Percentiles rank a stretch among this genome's conserved stretches.
Conservation (phyloP, 169 alveolate genomes). For the Babesia divergens region DNA sequence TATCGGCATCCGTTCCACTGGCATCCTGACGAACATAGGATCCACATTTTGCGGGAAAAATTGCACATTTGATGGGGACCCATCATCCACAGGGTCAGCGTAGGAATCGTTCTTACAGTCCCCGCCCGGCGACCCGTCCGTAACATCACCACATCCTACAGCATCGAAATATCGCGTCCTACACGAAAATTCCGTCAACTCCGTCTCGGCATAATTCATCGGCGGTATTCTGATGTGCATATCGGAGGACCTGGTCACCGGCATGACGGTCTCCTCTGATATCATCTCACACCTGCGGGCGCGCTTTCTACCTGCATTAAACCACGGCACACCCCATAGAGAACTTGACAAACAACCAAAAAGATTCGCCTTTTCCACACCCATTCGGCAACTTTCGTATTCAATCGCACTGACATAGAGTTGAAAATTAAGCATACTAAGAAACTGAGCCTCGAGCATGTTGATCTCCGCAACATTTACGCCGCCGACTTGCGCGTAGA, state of each 20-base stretch:
- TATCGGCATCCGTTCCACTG: background rate
- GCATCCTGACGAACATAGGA: background rate
- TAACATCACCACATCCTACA: background rate
- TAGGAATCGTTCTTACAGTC: background rate
- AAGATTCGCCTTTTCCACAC: constrained; percentile 66
- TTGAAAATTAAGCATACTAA: constrained; percentile 79
- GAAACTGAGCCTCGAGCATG: constrained; percentile 84
- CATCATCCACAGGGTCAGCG: background rate
- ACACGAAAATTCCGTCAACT: background rate
- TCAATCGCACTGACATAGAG: constrained; percentile 84
- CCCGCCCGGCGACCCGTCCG: background rate
- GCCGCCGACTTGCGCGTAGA: constrained; percentile 92
- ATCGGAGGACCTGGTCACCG: background rate
- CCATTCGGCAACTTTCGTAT: constrained; percentile 80
- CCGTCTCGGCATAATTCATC: background rate
- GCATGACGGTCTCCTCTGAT: background rate
- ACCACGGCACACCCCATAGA: constrained; percentile 20
- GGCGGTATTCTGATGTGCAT: background rate
- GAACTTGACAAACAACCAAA: background rate
- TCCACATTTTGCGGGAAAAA: background rate
- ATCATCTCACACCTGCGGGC: background rate
- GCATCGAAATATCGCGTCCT: constrained; percentile 19
- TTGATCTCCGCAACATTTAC: constrained; percentile 87
- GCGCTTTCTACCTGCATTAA: background rate
- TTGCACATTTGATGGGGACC: background rate